Evolutionary conservation across 2,329 filamentous ascomycete genomes (phyloP).

Genomic region (Parastagonospora nodorum): DNA sequence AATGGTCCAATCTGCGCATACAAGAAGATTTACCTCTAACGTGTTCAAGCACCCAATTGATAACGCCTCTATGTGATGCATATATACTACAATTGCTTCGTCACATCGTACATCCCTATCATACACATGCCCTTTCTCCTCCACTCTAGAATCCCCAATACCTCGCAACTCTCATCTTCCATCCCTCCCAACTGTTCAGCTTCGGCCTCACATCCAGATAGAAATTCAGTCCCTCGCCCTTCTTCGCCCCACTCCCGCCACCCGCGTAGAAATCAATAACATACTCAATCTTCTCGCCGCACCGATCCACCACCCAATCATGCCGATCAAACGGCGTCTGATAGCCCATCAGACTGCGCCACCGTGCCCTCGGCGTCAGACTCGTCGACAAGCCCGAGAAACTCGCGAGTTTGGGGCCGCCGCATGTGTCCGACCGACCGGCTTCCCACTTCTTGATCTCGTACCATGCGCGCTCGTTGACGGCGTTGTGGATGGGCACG

Average conservation of each 20-base stretch:
- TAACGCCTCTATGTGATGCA: neutral
- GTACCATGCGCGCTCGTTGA: constrained; percentile 94
- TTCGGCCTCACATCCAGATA: constrained; percentile 70
- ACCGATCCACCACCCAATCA: constrained; percentile 95
- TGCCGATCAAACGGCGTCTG: constrained; percentile 91
- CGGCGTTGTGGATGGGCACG: constrained; percentile 96
- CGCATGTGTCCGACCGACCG: constrained; percentile 66
- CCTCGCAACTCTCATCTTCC: constrained; percentile 59
- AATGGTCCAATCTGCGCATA: too few relatives aligned
- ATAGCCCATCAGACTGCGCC: constrained; percentile 88
- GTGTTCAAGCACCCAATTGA: neutral
- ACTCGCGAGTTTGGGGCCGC: constrained; percentile 79
- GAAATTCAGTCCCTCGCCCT: constrained; percentile 61
- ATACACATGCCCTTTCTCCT: neutral
- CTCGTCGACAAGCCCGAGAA: constrained; percentile 71
- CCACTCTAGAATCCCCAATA: constrained; percentile 52
- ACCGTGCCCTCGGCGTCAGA: constrained; percentile 79
- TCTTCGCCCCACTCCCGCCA: constrained; percentile 49
- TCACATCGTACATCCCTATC: neutral
- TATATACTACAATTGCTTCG: neutral
- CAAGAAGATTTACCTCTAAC: too few relatives aligned
- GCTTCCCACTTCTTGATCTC: constrained; percentile 91
- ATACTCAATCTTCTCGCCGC: constrained; percentile 84
- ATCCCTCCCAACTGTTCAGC: constrained; percentile 66
- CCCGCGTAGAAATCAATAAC: constrained; percentile 98